These are phyloP conservation scores for Pythium scleroteichum DNA, from an alignment of 352 stramenopile genomes.

Conservation along the genomic window DNA sequence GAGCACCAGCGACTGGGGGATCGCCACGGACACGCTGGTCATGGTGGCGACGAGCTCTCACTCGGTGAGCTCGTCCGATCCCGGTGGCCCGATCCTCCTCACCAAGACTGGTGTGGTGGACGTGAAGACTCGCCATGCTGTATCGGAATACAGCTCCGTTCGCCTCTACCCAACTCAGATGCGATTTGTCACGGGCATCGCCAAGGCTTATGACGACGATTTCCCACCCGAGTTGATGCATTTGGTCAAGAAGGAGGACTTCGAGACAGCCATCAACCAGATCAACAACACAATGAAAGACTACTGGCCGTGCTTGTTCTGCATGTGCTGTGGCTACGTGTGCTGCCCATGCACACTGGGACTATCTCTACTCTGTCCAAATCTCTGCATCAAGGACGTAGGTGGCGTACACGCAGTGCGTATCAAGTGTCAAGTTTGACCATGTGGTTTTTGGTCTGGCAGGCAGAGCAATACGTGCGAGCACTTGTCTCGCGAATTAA, in stretches of 20 bases:
- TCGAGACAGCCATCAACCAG: constrained; percentile 75
- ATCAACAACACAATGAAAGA: constrained; percentile 86
- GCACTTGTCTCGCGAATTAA: constrained; percentile 64
- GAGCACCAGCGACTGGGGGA: not conserved
- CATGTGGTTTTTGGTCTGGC: not conserved
- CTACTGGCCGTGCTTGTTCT: constrained; percentile 82
- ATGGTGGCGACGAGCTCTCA: constrained; percentile 34
- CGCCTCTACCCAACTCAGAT: constrained; percentile 55
- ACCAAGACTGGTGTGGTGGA: constrained; percentile 6
- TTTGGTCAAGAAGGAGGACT: constrained; percentile 61
- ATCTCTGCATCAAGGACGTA: constrained; percentile 77
- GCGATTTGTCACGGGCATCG: constrained; percentile 74
- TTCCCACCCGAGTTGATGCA: constrained; percentile 59
- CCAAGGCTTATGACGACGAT: constrained; percentile 68
- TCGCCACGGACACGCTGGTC: not conserved
- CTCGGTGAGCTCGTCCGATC: constrained; percentile 9
- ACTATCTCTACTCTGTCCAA: constrained; percentile 63
- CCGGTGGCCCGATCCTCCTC: constrained; percentile 12
- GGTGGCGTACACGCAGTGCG: not conserved
- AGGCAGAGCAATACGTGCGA: constrained; percentile 74
- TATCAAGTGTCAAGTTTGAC: too few species aligned
- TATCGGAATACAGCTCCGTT: constrained; percentile 39
- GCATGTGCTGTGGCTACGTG: constrained; percentile 64
- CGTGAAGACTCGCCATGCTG: constrained; percentile 5
- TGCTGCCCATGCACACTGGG: constrained; percentile 70